These are phyloP conservation scores for Strobilomyces confusus DNA, from an alignment of 768 basidiomycete genomes.

Conservation along the genomic window DNA sequence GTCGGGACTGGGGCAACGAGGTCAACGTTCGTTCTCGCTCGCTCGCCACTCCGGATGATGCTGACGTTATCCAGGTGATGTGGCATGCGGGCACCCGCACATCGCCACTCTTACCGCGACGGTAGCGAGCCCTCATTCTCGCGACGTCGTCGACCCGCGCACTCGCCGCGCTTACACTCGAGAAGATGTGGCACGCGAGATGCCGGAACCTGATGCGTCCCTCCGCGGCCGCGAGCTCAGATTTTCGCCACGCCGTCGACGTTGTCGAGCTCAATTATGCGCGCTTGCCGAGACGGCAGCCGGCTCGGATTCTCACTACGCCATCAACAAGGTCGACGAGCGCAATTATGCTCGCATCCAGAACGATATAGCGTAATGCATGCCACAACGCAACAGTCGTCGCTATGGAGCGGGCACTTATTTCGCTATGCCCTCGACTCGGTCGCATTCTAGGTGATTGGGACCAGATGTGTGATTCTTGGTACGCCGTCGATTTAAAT, in stretches of 20 bases:
- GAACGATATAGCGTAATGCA: neutral
- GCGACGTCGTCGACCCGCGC: too few species aligned
- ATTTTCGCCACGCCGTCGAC: too few species aligned
- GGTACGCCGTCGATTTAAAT: neutral
- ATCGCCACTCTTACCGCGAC: neutral
- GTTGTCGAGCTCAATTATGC: too few species aligned
- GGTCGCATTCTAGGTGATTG: too few species aligned
- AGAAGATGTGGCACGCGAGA: neutral
- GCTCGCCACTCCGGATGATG: neutral
- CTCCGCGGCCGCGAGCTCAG: too few species aligned
- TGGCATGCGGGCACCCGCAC: neutral
- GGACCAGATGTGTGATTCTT: neutral
- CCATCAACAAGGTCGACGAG: neutral
- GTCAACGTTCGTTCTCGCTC: neutral
- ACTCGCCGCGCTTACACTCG: too few species aligned
- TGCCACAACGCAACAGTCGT: neutral
- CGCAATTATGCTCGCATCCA: neutral
- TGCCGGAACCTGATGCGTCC: neutral
- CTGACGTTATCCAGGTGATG: neutral
- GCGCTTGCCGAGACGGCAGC: too few species aligned
- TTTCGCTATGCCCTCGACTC: too few species aligned
- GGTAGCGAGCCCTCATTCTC: neutral
- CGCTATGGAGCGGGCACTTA: too few species aligned
- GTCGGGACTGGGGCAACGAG: neutral
- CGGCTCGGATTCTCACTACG: neutral